These are phyloP conservation scores for Neopestalotiopsis sp. DNA, from an alignment of 2,329 filamentous ascomycete genomes.

Conservation along the genomic window DNA sequence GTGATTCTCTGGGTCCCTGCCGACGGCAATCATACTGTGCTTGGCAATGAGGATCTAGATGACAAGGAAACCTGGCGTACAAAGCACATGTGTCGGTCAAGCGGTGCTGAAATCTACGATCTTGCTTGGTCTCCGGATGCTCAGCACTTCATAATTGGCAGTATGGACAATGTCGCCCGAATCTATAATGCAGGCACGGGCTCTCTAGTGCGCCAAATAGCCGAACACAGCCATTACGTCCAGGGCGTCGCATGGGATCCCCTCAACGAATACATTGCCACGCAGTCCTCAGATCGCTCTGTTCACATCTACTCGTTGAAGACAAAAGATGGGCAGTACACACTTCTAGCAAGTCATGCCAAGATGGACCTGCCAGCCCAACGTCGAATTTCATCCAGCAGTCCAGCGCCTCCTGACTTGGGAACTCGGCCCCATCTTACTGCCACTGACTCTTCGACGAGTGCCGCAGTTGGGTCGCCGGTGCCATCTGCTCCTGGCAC, in stretches of 20 bases:
- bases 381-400: slow-evolving; percentile 84
- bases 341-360: slow-evolving; percentile 77
- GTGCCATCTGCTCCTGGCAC: slow-evolving; percentile 91
- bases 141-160: slow-evolving; percentile 94
- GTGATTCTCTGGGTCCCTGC: slow-evolving; percentile 95
- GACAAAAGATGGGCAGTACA: slow-evolving; percentile 95
- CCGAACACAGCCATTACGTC: slow-evolving; percentile 97
- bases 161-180: slow-evolving; percentile 97
- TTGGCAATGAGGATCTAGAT: slow-evolving; percentile 85
- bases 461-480: slow-evolving; percentile 75
- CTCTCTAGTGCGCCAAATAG: slow-evolving; percentile 84
- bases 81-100: slow-evolving; percentile 96
- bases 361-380: slow-evolving; percentile 88
- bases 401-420: slow-evolving; percentile 87
- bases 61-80: slow-evolving; percentile 97
- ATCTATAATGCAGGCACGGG: slow-evolving; percentile 94
- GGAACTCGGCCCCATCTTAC: slow-evolving; percentile 66
- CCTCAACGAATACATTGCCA: slow-evolving; percentile 96
- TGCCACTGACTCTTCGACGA: slow-evolving; percentile 52
- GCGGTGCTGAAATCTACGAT: slow-evolving; percentile 96
- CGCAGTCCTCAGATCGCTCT: slow-evolving; percentile 95
- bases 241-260: slow-evolving; percentile 99
- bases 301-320: slow-evolving; percentile 97
- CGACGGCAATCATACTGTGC: slow-evolving; percentile 70
- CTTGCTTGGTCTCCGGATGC: slow-evolving; percentile 99